These are phyloP conservation scores for Dinochytrium kinnereticum DNA, from an alignment of 371 early-diverging fungal species.

Conservation along the genomic window DNA sequence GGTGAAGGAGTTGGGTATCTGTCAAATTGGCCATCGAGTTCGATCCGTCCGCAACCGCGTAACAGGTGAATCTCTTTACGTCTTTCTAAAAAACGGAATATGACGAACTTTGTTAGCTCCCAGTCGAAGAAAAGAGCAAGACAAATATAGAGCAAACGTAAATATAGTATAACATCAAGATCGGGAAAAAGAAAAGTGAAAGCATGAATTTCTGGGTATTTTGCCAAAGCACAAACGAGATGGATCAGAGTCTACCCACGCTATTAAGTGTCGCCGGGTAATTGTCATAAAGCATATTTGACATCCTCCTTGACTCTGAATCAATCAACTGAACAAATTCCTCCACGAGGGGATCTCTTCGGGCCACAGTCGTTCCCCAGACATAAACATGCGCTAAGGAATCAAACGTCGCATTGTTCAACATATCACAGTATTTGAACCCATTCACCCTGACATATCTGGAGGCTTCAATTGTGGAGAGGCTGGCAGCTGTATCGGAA, in stretches of 20 bases:
- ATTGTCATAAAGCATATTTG: background rate
- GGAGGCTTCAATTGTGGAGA: background rate
- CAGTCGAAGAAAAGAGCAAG: background rate
- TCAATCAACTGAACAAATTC: conserved; percentile 5
- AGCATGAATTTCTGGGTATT: background rate
- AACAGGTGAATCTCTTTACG: conserved; percentile 42
- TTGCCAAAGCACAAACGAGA: too few relatives aligned
- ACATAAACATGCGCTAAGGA: conserved; percentile 23
- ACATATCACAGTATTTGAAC: conserved; percentile 42
- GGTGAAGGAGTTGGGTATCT: conserved; percentile 25
- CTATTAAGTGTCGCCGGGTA: background rate
- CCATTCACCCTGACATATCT: conserved; percentile 20
- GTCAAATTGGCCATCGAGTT: conserved; percentile 39
- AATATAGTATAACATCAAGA: too few relatives aligned
- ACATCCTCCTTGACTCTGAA: background rate
- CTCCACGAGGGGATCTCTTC: background rate
- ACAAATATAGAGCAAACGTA: too few relatives aligned
- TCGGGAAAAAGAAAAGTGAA: background rate
- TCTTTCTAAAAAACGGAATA: background rate
- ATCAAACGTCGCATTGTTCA: conserved; percentile 44
- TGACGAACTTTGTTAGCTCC: background rate
- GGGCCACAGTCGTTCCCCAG: conserved; percentile 13
- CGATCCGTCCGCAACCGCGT: conserved; percentile 42
- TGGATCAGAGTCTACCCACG: too few relatives aligned
- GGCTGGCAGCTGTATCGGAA: background rate